phyloP scores from a whole-genome alignment of 2,329 filamentous ascomycete genomes.

The Lachnum nothofagi region DNA sequence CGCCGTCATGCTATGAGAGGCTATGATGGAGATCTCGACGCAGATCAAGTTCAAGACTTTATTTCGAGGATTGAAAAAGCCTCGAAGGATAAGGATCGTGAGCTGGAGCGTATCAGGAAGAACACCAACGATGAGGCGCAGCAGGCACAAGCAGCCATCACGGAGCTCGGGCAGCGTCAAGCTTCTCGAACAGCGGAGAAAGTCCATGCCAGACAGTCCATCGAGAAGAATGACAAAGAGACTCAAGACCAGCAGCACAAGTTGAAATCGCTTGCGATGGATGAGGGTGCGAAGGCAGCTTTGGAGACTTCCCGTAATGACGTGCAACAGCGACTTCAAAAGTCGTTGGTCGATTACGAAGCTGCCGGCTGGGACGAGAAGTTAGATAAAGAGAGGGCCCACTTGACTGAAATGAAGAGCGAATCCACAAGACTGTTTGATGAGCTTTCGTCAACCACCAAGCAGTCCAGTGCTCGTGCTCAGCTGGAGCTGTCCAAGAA shows the following conservation, averaged over 20 bases:
- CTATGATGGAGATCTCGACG: slow-evolving; percentile 72
- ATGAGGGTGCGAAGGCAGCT: slow-evolving; percentile 77
- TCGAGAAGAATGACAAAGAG: slow-evolving; percentile 67
- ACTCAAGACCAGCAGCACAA: slow-evolving; percentile 61
- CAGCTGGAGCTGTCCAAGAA: slow-evolving; percentile 79
- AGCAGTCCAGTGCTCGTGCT: slow-evolving; percentile 74
- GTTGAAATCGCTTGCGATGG: slow-evolving; percentile 68
- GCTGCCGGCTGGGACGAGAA: slow-evolving; percentile 64
- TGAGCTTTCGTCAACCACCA: slow-evolving; percentile 81
- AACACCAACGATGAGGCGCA: slow-evolving; percentile 71
- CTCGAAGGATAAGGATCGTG: slow-evolving; percentile 70
- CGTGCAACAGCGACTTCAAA: slow-evolving; percentile 56
- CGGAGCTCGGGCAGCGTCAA: slow-evolving; percentile 68
- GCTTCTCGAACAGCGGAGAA: slow-evolving; percentile 70
- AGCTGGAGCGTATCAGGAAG: slow-evolving; percentile 68
- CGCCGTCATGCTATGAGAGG: slow-evolving; percentile 74
- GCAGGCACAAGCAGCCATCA: slow-evolving; percentile 65
- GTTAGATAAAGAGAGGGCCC: slow-evolving; percentile 59
- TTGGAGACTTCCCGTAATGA: slow-evolving; percentile 71
- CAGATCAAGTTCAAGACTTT: slow-evolving; percentile 69
- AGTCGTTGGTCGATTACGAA: slow-evolving; percentile 58
- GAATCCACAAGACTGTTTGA: slow-evolving; percentile 65
- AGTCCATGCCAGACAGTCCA: slow-evolving; percentile 65
- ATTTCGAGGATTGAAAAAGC: slow-evolving; percentile 71
- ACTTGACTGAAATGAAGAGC: slow-evolving; percentile 65